Conservation (phyloP, 2,329 filamentous ascomycete species). For the Hymenoscyphus salicellus region DNA sequence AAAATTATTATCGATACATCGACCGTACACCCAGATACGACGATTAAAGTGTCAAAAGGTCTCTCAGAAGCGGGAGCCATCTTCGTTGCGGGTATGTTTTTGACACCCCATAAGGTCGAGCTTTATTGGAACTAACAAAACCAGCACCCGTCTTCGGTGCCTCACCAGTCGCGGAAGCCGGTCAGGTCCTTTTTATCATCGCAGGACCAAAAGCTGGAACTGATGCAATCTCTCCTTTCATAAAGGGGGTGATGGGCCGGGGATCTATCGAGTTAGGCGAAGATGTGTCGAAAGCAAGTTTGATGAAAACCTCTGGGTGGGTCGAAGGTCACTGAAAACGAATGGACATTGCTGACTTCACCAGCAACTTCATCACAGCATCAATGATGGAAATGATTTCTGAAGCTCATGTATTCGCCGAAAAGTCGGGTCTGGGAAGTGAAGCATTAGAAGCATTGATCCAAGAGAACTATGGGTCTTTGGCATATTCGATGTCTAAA, state of each 20-base stretch:
- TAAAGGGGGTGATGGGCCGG: conserved; percentile 44
- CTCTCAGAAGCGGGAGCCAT: conserved; percentile 37
- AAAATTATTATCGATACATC: conserved; percentile 36
- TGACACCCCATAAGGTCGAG: conserved; percentile 32
- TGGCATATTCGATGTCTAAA: conserved; percentile 42
- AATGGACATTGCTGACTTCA: background rate
- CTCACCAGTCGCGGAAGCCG: conserved; percentile 42
- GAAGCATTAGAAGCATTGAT: conserved; percentile 43
- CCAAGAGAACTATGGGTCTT: conserved; percentile 41
- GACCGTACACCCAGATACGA: conserved; percentile 36
- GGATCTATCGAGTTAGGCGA: conserved; percentile 42
- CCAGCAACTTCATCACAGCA: conserved; percentile 39
- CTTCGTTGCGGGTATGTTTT: conserved; percentile 38
- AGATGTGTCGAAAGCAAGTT: conserved; percentile 41
- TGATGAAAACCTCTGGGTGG: conserved; percentile 43
- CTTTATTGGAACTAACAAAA: conserved; percentile 39
- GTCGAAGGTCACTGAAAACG: no score
- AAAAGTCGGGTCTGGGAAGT: conserved; percentile 43
- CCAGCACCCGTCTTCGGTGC: conserved; percentile 46
- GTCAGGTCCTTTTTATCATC: conserved; percentile 44
- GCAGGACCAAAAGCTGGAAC: conserved; percentile 40
- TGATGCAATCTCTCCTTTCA: conserved; percentile 39
- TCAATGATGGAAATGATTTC: conserved; percentile 45
- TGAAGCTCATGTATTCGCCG: conserved; percentile 46
- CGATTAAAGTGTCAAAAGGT: conserved; percentile 35